Percentiles rank a stretch among this genome's conserved stretches.
Conservation (phyloP, 352 stramenopile species). For the Globisporangium solare region DNA sequence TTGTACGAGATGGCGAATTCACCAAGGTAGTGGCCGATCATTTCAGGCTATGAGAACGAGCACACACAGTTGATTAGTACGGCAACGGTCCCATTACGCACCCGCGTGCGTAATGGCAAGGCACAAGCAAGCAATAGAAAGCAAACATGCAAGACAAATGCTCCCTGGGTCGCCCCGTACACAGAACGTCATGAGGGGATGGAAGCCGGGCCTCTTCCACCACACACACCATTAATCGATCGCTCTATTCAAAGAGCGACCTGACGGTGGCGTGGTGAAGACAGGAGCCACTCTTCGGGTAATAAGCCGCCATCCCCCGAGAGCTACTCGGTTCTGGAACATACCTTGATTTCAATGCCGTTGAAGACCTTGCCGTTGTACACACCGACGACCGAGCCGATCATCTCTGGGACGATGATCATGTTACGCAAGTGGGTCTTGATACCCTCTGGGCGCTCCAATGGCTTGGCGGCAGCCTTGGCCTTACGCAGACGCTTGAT, state of each 20-base stretch:
- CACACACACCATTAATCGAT: background rate
- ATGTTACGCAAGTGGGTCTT: constrained; percentile 99
- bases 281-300: constrained; percentile 56
- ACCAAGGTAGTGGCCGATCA: constrained; percentile 99
- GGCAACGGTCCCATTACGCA: constrained; percentile 2
- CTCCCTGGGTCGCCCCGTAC: constrained; percentile 87
- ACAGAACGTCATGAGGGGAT: constrained; percentile 86
- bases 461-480: constrained; percentile 96
- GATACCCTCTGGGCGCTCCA: constrained; percentile 98
- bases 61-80: constrained; percentile 19
- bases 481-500: constrained; percentile 99
- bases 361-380: constrained; percentile 99
- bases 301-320: constrained; percentile 74
- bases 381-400: constrained; percentile 98
- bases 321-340: constrained; percentile 83
- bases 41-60: constrained; percentile 87
- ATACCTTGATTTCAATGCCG: constrained; percentile 99
- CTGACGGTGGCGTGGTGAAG: background rate
- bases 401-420: constrained; percentile 99
- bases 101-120: background rate
- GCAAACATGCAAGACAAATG: constrained; percentile 23
- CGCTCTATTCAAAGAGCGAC: background rate
- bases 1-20: constrained; percentile 99
- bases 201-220: constrained; percentile 31
- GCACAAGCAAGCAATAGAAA: constrained; percentile 13